Conservation (phyloP, 768 basidiomycete species). For the Mycena olivaceomarginata region DNA sequence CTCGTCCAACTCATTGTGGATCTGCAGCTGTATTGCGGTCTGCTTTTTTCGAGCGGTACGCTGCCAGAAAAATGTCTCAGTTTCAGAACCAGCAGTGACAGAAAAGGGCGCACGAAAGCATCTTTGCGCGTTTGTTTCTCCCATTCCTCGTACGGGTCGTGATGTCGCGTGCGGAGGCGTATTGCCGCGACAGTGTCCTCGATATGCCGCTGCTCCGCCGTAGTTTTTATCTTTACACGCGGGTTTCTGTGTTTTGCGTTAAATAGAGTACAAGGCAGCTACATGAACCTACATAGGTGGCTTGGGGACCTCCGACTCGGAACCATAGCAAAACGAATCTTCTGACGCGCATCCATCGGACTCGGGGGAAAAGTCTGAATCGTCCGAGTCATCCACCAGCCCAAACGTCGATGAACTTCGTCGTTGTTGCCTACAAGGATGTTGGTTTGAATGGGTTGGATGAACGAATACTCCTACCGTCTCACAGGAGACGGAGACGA, state of each 20-base stretch:
- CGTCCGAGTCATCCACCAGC: slow-evolving; percentile 28
- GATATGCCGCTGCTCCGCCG: slow-evolving; percentile 63
- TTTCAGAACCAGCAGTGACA: not conserved
- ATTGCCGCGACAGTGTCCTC: slow-evolving; percentile 73
- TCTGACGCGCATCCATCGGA: slow-evolving; percentile 36
- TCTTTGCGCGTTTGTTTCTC: slow-evolving; percentile 70
- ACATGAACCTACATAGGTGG: slow-evolving; percentile 58
- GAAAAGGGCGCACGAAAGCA: slow-evolving; percentile 63
- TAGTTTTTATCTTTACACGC: slow-evolving; percentile 53
- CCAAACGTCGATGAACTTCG: slow-evolving; percentile 37
- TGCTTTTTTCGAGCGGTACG: slow-evolving; percentile 66
- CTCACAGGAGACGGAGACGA: slow-evolving; percentile 43
- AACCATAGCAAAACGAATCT: slow-evolving; percentile 63
- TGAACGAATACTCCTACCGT: slow-evolving; percentile 28
- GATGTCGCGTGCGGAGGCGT: slow-evolving; percentile 69
- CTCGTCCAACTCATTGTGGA: slow-evolving; percentile 68
- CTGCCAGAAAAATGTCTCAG: slow-evolving; percentile 50
- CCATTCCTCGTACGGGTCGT: slow-evolving; percentile 77
- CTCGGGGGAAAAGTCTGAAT: slow-evolving; percentile 30
- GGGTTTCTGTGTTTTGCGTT: slow-evolving; percentile 43
- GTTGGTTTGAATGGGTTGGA: slow-evolving; percentile 22
- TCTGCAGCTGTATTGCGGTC: slow-evolving; percentile 53
- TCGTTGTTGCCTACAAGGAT: slow-evolving; percentile 21
- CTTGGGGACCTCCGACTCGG: slow-evolving; percentile 63
- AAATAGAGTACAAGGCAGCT: slow-evolving; percentile 14